Conservation (phyloP, 1,139 yeast species). For the Candida neerlandica region DNA sequence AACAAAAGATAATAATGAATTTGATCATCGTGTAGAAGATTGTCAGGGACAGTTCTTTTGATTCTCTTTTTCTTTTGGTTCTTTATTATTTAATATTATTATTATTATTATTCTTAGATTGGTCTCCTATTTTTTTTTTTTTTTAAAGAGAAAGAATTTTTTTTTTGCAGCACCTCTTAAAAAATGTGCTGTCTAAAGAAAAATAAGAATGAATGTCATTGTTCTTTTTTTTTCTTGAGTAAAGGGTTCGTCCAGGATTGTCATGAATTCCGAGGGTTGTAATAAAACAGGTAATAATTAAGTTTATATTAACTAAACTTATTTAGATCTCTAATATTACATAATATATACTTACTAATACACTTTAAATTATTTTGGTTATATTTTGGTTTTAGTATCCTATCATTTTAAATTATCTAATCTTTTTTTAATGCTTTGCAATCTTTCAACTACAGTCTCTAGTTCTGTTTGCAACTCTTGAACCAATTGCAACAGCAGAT, state of each 20-base stretch:
- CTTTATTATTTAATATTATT: too few relatives aligned
- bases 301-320: background rate
- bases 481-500: background rate
- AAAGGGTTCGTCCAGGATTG: background rate
- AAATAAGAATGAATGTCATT: too few relatives aligned
- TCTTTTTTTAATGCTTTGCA: background rate
- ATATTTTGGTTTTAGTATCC: background rate
- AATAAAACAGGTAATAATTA: background rate
- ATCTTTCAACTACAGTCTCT: background rate
- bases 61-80: background rate
- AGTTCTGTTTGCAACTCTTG: conserved; percentile 1
- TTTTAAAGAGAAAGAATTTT: too few relatives aligned
- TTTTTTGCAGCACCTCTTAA: background rate
- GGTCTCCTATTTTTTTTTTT: background rate
- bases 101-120: background rate
- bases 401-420: background rate
- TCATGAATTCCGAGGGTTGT: too few relatives aligned
- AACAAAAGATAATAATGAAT: background rate
- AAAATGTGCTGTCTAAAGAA: background rate
- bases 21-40: conserved; percentile 1
- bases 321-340: background rate
- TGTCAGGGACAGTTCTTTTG: too few relatives aligned
- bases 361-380: background rate
- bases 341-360: background rate
- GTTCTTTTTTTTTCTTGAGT: background rate